Evolutionary conservation across 2,329 filamentous ascomycete genomes (phyloP).

Genomic region (Paraphoma chrysanthemicola): DNA sequence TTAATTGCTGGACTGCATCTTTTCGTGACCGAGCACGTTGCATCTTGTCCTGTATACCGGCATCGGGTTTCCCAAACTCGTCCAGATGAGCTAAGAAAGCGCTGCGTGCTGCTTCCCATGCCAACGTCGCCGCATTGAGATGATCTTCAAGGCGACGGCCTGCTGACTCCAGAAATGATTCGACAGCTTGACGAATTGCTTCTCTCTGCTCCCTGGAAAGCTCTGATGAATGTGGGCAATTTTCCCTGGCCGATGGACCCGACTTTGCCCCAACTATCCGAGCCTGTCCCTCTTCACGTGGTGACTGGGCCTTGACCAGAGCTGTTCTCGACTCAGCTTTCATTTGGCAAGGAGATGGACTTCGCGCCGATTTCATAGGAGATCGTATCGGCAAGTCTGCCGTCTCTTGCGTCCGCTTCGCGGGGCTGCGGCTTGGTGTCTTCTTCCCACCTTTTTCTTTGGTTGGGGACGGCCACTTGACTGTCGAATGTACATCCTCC

Average conservation of each 20-base stretch:
- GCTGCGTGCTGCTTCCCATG: constrained; percentile 35
- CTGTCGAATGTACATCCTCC: constrained; percentile 21
- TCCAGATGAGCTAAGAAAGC: constrained; percentile 34
- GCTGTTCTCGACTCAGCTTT: constrained; percentile 26
- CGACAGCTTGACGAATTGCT: constrained; percentile 23
- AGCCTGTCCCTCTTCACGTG: constrained; percentile 2
- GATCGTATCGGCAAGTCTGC: constrained; percentile 32
- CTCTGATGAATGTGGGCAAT: constrained; percentile 26
- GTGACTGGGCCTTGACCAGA: constrained; percentile 25
- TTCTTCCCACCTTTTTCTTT: constrained; percentile 17
- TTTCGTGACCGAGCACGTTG: constrained; percentile 33
- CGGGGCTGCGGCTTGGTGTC: constrained; percentile 15
- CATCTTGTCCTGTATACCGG: constrained; percentile 29
- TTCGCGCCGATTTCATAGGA: constrained; percentile 28
- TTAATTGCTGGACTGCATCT: constrained; percentile 39
- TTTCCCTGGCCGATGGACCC: constrained; percentile 4
- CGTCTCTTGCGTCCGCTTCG: constrained; percentile 8
- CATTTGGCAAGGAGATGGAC: constrained; percentile 18
- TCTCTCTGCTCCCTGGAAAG: constrained; percentile 34
- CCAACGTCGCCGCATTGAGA: constrained; percentile 27
- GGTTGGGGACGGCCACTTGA: constrained; percentile 14
- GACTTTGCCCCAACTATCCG: constrained; percentile 18
- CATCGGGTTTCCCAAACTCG: constrained; percentile 28
- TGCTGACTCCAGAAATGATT: constrained; percentile 33
- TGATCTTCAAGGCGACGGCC: constrained; percentile 31